phyloP scores from a whole-genome alignment of 768 basidiomycete species.

The Russula vinacea region DNA sequence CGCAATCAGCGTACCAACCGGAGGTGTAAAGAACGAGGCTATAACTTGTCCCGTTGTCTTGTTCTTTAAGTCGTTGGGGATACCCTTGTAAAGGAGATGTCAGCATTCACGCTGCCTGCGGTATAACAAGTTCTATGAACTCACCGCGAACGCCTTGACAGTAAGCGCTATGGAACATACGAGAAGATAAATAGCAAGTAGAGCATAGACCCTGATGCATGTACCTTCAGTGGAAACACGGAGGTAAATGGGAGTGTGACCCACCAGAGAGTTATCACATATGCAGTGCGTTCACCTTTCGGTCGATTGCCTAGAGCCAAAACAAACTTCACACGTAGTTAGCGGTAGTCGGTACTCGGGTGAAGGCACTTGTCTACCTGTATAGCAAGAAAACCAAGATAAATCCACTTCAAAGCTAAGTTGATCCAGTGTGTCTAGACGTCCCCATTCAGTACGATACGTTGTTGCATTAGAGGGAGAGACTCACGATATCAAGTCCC shows the following conservation, averaged over 20 bases:
- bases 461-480: background rate
- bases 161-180: conserved; percentile 87
- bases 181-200: conserved; percentile 80
- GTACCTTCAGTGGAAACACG: conserved; percentile 12
- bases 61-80: conserved; percentile 50
- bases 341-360: background rate
- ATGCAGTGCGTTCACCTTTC: conserved; percentile 79
- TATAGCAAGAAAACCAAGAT: conserved; percentile 77
- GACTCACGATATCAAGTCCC: conserved; percentile 52
- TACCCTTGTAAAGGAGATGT: conserved; percentile 40
- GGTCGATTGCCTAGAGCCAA: conserved; percentile 78
- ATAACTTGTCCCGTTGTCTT: conserved; percentile 53
- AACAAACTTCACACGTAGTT: conserved; percentile 46
- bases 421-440: conserved; percentile 87
- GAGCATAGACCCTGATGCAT: conserved; percentile 68
- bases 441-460: background rate
- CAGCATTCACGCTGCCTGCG: background rate
- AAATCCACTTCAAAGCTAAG: conserved; percentile 77
- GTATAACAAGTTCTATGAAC: conserved; percentile 29
- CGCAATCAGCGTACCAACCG: conserved; percentile 77
- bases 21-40: conserved; percentile 62
- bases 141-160: conserved; percentile 68
- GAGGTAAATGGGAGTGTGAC: conserved; percentile 27
- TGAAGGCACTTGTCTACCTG: conserved; percentile 45
- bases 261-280: conserved; percentile 68